Evolutionary conservation across 345 rosid genomes (phyloP), one percentile per base, ranked within the genome.

Genomic region (Ceriops zippeliana): DNA sequence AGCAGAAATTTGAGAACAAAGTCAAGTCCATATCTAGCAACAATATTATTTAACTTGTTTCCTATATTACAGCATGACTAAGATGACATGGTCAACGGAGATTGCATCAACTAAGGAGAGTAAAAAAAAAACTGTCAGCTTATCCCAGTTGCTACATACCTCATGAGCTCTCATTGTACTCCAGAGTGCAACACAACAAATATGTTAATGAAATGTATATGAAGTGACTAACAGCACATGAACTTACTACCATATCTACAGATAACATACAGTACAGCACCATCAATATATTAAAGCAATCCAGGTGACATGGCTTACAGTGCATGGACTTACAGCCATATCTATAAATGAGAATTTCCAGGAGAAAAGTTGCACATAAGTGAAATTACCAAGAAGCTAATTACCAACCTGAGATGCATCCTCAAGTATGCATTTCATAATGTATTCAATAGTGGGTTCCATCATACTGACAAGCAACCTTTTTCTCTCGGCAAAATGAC

Each of bases 361-460:
- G 32, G 34, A 63, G 20, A 63, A 68, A 42, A 13, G 5, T 38
- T 0, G 37, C 37, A 34, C 17, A 37, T 35, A 46, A 70, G 38
- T 11, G 60, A 34, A 37, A 63, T 67, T 35, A 34, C 58, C 47
- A 66, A 54, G 52, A 74, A 65, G 47, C 26, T 35, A 62, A 46
- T 59, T 57, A 84, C 90, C 80, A 71, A 93, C 98, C 97, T 82
- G 82, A 67, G 89, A 78, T 68, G 77, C 82, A 75, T 82, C 84
- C 66, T 75, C 81, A 75, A 93, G 82, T 61, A 90, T 74, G 87
- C 83, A 77, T 74, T 83, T 87, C 85, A 89, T 73, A 64, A 85
- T 75, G 75, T 87, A 84, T 75, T 87, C 92, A 65, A 93, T 79
- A 42, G 92, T 71, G 68, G 98, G 97, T 73, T 90, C 98, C 79